phyloP scores from a whole-genome alignment of 1,284 basidiomycete genomes.

The Trichosporon coremiiforme region DNA sequence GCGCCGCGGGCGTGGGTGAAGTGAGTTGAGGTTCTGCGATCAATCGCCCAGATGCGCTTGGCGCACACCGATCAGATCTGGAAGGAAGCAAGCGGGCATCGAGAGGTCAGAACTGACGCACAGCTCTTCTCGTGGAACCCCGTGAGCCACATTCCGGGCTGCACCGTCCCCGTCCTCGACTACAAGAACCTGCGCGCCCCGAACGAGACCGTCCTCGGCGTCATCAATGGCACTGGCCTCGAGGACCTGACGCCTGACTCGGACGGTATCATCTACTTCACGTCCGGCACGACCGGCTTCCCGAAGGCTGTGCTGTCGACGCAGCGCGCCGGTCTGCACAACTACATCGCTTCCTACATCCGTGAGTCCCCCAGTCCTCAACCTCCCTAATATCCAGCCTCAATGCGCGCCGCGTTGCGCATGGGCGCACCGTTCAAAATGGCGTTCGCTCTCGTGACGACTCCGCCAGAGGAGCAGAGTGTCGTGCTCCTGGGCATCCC shows the following conservation, averaged over 20 bases:
- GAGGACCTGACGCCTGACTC: conserved; percentile 42
- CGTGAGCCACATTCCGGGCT: conserved; percentile 4
- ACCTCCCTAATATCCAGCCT: conserved; percentile 31
- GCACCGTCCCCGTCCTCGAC: conserved; percentile 2
- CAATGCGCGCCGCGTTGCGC: conserved; percentile 42
- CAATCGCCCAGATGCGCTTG: too few species aligned
- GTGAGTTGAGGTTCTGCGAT: conserved; percentile 11
- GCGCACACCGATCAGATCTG: neutral
- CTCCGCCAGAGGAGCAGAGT: conserved; percentile 19
- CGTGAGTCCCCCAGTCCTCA: conserved; percentile 27
- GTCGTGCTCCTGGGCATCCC: conserved; percentile 44
- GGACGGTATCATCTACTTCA: conserved; percentile 53
- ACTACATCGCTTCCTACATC: conserved; percentile 22
- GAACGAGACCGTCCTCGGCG: conserved; percentile 12
- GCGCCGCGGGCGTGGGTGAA: neutral
- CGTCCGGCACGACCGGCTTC: conserved; percentile 31
- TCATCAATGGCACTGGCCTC: conserved; percentile 28
- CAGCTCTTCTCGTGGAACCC: conserved; percentile 22
- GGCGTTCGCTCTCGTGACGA: conserved; percentile 32
- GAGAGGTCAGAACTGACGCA: neutral
- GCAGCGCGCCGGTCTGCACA: conserved; percentile 33
- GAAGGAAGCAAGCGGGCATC: too few species aligned
- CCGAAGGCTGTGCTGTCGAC: conserved; percentile 52
- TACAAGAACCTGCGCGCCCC: neutral
- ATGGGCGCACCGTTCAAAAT: conserved; percentile 39